A percentile compares a stretch with the other conserved stretches of the same genome.
Evolutionary conservation across 306 rosid species (phyloP).

Genomic region (Herpetospermum pedunculosum): DNA sequence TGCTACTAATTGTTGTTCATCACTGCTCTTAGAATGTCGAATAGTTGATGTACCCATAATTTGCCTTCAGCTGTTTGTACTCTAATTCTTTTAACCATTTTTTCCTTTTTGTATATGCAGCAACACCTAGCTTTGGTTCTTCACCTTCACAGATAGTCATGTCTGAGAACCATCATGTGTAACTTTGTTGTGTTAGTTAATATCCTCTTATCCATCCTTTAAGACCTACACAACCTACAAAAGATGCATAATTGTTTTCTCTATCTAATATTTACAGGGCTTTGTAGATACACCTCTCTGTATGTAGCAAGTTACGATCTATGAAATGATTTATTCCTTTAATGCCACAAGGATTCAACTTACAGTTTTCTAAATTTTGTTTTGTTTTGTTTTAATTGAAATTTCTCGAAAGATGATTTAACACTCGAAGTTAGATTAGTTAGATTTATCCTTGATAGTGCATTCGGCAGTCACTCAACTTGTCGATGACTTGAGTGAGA

Average conservation of each 20-base stretch:
- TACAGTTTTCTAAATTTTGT: neutral
- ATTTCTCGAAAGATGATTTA: neutral
- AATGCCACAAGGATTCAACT: neutral
- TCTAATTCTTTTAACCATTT: neutral
- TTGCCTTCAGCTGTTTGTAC: neutral
- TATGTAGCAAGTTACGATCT: neutral
- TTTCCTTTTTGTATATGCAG: neutral
- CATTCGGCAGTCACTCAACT: neutral
- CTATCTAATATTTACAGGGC: neutral
- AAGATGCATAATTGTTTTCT: neutral
- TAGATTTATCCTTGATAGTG: neutral
- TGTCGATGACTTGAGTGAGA: neutral
- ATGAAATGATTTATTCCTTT: neutral
- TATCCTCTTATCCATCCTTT: neutral
- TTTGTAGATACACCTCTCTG: neutral
- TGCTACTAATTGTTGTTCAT: neutral
- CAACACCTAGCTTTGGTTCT: constrained; percentile 7
- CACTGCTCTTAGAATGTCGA: neutral
- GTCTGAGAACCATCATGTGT: neutral
- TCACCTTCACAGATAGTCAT: neutral
- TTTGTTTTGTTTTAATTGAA: neutral
- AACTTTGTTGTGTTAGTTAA: constrained; percentile 3
- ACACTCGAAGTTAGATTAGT: neutral
- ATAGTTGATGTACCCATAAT: neutral
- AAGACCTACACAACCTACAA: neutral